Evolutionary conservation across 2,329 filamentous ascomycete species (phyloP).

Genomic region (Cryphonectria parasitica): DNA sequence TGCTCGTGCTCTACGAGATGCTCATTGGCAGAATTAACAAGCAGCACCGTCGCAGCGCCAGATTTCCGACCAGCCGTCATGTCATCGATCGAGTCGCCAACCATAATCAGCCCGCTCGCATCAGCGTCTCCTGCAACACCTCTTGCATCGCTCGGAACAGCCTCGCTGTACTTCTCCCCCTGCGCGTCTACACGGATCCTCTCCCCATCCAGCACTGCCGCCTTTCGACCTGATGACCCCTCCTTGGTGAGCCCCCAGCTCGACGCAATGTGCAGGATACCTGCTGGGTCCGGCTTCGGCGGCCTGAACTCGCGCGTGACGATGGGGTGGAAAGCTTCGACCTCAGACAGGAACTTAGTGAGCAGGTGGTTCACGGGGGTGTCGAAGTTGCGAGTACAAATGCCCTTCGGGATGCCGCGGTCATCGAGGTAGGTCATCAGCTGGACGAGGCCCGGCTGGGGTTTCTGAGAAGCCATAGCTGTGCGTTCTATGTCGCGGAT

Average conservation of each 20-base stretch:
- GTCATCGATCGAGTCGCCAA: conserved; percentile 86
- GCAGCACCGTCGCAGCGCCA: conserved; percentile 86
- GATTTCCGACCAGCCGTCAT: conserved; percentile 85
- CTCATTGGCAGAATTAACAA: conserved; percentile 81
- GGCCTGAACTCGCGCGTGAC: conserved; percentile 82
- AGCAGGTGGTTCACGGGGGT: conserved; percentile 76
- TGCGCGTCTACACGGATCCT: conserved; percentile 17
- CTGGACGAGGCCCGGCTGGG: conserved; percentile 76
- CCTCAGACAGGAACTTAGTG: conserved; percentile 68
- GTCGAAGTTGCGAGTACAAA: conserved; percentile 95
- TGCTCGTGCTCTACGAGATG: conserved; percentile 71
- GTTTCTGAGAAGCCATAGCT: conserved; percentile 78
- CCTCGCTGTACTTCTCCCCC: conserved; percentile 31
- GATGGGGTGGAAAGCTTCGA: conserved; percentile 72
- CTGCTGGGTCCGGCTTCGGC: conserved; percentile 86
- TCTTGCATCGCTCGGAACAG: conserved; percentile 32
- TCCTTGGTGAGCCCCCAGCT: conserved; percentile 66
- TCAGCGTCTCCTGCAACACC: conserved; percentile 40
- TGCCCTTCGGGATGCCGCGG: conserved; percentile 71
- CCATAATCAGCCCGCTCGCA: conserved; percentile 62
- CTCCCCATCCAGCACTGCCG: conserved; percentile 8
- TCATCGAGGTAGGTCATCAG: conserved; percentile 84
- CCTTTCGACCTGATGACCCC: neutral
- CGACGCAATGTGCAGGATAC: conserved; percentile 82
- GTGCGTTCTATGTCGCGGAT: conserved; percentile 79